A percentile compares a stretch with the other conserved stretches of the same genome.
phyloP scores from a whole-genome alignment of 2,329 filamentous ascomycete species.

The Cercospora citrullina region DNA sequence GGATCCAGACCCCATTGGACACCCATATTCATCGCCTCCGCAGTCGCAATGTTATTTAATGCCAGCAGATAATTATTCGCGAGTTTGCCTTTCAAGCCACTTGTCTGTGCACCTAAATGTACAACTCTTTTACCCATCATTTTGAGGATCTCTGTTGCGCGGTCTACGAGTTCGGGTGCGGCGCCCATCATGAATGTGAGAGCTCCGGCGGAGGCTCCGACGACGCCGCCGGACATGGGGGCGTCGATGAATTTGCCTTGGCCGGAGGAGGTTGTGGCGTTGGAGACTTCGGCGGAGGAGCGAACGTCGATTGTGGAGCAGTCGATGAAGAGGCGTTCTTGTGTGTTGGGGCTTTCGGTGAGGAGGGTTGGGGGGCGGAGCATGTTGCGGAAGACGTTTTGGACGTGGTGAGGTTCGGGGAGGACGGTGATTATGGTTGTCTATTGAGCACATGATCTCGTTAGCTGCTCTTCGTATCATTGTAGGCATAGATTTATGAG shows the following conservation, averaged over 20 bases:
- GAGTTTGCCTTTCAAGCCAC: slow-evolving; percentile 86
- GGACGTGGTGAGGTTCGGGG: slow-evolving; percentile 85
- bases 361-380: slow-evolving; percentile 60
- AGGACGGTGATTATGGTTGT: slow-evolving; percentile 85
- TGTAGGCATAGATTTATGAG: not conserved
- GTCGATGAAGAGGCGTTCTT: slow-evolving; percentile 81
- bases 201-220: slow-evolving; percentile 82
- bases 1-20: slow-evolving; percentile 63
- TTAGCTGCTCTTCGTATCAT: slow-evolving; percentile 1
- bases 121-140: slow-evolving; percentile 85
- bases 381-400: slow-evolving; percentile 76
- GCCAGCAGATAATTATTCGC: slow-evolving; percentile 97
- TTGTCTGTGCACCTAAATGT: slow-evolving; percentile 80
- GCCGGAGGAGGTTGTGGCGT: slow-evolving; percentile 63
- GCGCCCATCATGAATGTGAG: slow-evolving; percentile 95
- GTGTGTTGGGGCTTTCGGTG: slow-evolving; percentile 48
- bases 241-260: slow-evolving; percentile 86
- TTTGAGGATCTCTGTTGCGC: slow-evolving; percentile 67
- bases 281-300: slow-evolving; percentile 76
- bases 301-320: slow-evolving; percentile 94
- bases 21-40: slow-evolving; percentile 67
- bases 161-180: slow-evolving; percentile 59
- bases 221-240: slow-evolving; percentile 94
- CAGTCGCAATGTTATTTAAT: slow-evolving; percentile 79
- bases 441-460: slow-evolving; percentile 48